Evolutionary conservation across 1,139 yeast genomes (phyloP).

Genomic region (Kodamaea sp.): DNA sequence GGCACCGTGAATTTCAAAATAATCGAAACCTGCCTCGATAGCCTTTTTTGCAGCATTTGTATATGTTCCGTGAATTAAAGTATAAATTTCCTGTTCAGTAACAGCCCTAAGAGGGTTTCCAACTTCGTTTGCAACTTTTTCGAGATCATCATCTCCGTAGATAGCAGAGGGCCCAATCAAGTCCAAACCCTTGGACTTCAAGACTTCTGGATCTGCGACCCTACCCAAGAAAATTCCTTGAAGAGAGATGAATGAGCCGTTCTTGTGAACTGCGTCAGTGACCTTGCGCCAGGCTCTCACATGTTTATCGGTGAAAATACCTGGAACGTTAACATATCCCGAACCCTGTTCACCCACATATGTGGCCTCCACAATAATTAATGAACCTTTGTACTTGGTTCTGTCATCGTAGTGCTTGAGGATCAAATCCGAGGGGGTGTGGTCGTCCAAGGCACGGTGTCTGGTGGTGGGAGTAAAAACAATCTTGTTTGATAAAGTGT

Average conservation of each 20-base stretch:
- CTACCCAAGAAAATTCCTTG: slow-evolving; percentile 17
- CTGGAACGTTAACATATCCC: slow-evolving; percentile 8
- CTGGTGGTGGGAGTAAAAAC: slow-evolving; percentile 59
- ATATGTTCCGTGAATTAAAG: slow-evolving; percentile 10
- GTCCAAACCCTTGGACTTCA: slow-evolving; percentile 8
- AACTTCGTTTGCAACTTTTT: slow-evolving; percentile 12
- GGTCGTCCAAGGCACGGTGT: slow-evolving; percentile 41
- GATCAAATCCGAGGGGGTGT: slow-evolving; percentile 48
- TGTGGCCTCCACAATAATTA: slow-evolving; percentile 45
- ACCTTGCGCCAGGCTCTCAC: slow-evolving; percentile 13
- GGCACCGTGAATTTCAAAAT: slow-evolving; percentile 19
- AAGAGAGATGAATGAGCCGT: slow-evolving; percentile 12
- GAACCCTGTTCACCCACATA: slow-evolving; percentile 18
- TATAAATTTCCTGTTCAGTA: slow-evolving; percentile 14
- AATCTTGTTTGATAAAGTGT: slow-evolving; percentile 40
- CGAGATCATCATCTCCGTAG: slow-evolving; percentile 8
- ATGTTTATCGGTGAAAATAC: slow-evolving; percentile 14
- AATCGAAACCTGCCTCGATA: slow-evolving; percentile 19
- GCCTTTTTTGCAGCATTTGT: slow-evolving; percentile 20
- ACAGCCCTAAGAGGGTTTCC: slow-evolving; percentile 13
- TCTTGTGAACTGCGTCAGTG: slow-evolving; percentile 14
- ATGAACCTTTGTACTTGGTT: slow-evolving; percentile 55
- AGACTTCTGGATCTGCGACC: slow-evolving; percentile 8
- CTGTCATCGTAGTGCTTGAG: slow-evolving; percentile 55
- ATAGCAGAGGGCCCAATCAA: slow-evolving; percentile 11